These are phyloP conservation scores for Azolla pinnata DNA, from an alignment of 75 land plant genomes.

Conservation along the genomic window DNA sequence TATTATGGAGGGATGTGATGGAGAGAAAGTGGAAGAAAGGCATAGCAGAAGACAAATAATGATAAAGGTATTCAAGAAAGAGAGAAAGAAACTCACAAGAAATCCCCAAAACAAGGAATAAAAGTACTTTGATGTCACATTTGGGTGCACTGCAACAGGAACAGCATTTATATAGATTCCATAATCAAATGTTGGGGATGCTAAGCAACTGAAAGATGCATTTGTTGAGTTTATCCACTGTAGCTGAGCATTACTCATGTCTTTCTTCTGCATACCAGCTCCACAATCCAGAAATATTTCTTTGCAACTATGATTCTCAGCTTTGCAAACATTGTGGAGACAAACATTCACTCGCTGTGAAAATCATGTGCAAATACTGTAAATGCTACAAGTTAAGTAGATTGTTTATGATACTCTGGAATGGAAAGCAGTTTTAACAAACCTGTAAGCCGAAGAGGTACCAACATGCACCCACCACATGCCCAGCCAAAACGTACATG, in stretches of 20 bases:
- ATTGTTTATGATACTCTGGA: background rate
- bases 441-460: conserved; percentile 34
- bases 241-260: background rate
- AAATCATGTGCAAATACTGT: too few species aligned
- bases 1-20: too few species aligned
- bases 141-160: conserved; percentile 10
- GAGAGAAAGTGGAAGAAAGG: too few species aligned
- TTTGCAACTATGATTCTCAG: background rate
- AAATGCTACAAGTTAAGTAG: too few species aligned
- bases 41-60: too few species aligned
- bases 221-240: background rate
- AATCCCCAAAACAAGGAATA: conserved; percentile 38
- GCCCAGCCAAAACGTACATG: conserved; percentile 23
- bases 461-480: conserved; percentile 35
- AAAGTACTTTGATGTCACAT: conserved; percentile 15
- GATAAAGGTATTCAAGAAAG: too few species aligned
- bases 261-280: background rate
- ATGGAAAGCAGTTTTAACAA: background rate
- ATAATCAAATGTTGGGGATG: conserved; percentile 15
- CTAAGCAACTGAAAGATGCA: background rate
- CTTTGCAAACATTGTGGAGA: background rate
- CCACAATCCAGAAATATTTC: conserved; percentile 18
- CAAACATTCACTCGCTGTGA: conserved; percentile 2
- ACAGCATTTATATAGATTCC: conserved; percentile 26
- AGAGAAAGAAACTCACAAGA: conserved; percentile 25